Evolutionary conservation across 176 grass and related monocot genomes (phyloP).

Genomic region (Paspalum vaginatum): DNA sequence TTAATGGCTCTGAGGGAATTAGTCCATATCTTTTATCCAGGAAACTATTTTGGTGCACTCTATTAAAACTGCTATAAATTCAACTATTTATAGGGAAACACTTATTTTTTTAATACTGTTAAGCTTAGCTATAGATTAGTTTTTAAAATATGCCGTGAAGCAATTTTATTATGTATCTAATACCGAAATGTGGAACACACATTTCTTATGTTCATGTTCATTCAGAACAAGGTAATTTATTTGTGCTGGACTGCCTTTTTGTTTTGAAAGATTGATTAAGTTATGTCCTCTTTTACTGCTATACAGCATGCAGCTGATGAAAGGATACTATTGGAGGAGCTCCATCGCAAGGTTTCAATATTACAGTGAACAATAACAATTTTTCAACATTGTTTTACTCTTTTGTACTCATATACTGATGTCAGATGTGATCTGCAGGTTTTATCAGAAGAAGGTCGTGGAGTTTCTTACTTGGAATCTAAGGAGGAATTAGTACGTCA

Average conservation of each 20-base stretch:
- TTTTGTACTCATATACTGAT: constrained; percentile 21
- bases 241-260: constrained; percentile 9
- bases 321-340: constrained; percentile 93
- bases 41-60: not conserved
- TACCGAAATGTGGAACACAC: not conserved
- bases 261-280: constrained; percentile 30
- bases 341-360: constrained; percentile 72
- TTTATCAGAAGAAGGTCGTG: constrained; percentile 69
- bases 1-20: too few species aligned
- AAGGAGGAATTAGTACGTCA: constrained; percentile 80
- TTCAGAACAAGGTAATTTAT: constrained; percentile 18
- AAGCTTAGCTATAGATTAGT: constrained; percentile 8
- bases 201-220: constrained; percentile 24
- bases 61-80: constrained; percentile 8
- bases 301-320: constrained; percentile 97
- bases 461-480: constrained; percentile 65
- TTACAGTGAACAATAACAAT: constrained; percentile 27
- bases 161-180: too few species aligned
- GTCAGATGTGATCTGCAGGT: constrained; percentile 52
- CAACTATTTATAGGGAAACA: not conserved
- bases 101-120: not conserved
- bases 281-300: constrained; percentile 32
- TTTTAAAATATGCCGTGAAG: not conserved
- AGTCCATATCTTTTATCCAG: not conserved
- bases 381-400: constrained; percentile 20